Percentiles rank a stretch among this genome's conserved stretches.
Conservation (phyloP, 2,329 filamentous ascomycete genomes). For the Penicillium aurantiogriseum region DNA sequence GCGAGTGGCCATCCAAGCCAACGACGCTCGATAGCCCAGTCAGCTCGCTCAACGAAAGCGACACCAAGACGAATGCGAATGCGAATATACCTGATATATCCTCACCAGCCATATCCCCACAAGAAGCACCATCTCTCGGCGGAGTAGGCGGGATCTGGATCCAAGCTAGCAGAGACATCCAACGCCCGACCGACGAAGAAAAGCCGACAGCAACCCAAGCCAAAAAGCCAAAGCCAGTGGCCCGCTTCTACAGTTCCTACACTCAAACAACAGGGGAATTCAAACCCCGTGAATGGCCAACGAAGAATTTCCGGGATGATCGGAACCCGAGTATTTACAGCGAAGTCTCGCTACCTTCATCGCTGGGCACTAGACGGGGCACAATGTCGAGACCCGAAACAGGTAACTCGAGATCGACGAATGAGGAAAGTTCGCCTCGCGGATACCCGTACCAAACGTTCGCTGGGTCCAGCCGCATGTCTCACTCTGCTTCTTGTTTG, state of each 20-base stretch:
- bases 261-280: background rate
- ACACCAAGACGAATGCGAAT: background rate
- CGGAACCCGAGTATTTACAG: slow-evolving; percentile 7
- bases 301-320: slow-evolving; percentile 4
- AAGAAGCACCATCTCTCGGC: slow-evolving; percentile 5
- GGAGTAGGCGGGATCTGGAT: slow-evolving; percentile 16
- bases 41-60: slow-evolving; percentile 2
- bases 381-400: background rate
- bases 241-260: slow-evolving; percentile 23
- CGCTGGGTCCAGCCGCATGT: background rate
- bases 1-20: slow-evolving; percentile 2
- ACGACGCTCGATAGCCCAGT: background rate
- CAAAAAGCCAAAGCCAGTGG: background rate
- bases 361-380: background rate
- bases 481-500: slow-evolving; percentile 2
- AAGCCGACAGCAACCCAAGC: background rate
- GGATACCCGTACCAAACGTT: background rate
- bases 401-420: background rate
- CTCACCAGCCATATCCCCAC: background rate
- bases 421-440: background rate
- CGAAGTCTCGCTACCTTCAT: slow-evolving; percentile 4
- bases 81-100: background rate
- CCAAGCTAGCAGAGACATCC: slow-evolving; percentile 10
- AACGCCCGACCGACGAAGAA: background rate
- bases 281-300: slow-evolving; percentile 6